Percentiles rank a stretch among this genome's conserved stretches.
Evolutionary conservation across 106 monocot genomes (phyloP).

Genomic region (Dendrobium huoshanense): DNA sequence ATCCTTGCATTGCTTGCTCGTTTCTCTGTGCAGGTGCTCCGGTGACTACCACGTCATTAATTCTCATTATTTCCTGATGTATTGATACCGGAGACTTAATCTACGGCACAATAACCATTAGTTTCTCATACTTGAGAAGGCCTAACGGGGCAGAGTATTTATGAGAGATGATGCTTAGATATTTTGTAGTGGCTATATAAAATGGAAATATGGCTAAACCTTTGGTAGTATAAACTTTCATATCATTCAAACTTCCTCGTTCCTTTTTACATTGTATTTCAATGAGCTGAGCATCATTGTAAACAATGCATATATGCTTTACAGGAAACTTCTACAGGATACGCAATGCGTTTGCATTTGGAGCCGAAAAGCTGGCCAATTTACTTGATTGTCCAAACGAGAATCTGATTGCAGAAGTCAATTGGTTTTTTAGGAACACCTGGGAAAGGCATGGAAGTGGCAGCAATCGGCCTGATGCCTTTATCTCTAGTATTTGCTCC

Average conservation of each 20-base stretch:
- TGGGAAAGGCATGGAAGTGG: slow-evolving; percentile 62
- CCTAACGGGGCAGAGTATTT: background rate
- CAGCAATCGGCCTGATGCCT: slow-evolving; percentile 59
- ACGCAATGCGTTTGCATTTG: slow-evolving; percentile 80
- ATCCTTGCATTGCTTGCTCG: too few relatives aligned
- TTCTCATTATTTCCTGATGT: too few relatives aligned
- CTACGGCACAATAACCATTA: too few relatives aligned
- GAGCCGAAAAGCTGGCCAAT: slow-evolving; percentile 54
- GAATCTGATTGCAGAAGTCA: slow-evolving; percentile 43
- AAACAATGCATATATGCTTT: background rate
- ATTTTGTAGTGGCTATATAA: background rate
- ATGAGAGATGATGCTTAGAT: background rate
- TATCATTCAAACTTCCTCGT: too few relatives aligned
- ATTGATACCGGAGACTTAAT: too few relatives aligned
- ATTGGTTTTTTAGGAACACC: slow-evolving; percentile 76
- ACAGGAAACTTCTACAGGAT: slow-evolving; percentile 38
- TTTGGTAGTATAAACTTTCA: background rate
- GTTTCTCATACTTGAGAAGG: too few relatives aligned
- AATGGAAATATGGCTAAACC: background rate
- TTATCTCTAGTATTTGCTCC: slow-evolving; percentile 14
- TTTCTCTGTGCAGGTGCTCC: too few relatives aligned
- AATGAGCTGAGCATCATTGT: background rate
- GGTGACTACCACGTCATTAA: too few relatives aligned
- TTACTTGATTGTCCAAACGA: slow-evolving; percentile 65
- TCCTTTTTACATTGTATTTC: too few relatives aligned